phyloP scores from a whole-genome alignment of 129 eudicot genomes.

The Chrysanthemum seticuspe region DNA sequence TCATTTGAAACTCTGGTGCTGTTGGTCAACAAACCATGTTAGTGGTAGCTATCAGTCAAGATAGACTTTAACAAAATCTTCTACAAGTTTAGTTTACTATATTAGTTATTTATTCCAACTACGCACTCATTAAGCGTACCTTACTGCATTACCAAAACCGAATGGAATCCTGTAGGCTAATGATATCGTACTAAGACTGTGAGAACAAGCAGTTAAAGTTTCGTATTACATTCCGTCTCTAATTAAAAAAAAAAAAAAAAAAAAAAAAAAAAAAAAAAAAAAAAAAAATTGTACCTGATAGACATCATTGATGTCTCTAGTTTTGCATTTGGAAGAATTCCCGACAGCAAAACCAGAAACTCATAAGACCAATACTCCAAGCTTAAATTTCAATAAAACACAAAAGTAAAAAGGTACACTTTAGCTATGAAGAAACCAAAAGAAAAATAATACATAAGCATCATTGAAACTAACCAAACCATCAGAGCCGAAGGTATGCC shows the following conservation, averaged over 20 bases:
- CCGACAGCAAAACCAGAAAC: slow-evolving; percentile 31
- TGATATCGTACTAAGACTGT: slow-evolving; percentile 47
- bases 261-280: background rate
- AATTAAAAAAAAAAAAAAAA: background rate
- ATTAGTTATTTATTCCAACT: too few species aligned
- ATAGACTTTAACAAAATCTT: too few species aligned
- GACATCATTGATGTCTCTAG: slow-evolving; percentile 44
- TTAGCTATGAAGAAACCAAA: background rate
- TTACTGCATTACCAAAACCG: slow-evolving; percentile 57
- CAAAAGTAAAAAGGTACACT: slow-evolving; percentile 6
- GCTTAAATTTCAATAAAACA: slow-evolving; percentile 17
- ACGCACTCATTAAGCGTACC: slow-evolving; percentile 28
- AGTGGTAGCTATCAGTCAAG: background rate
- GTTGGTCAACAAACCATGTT: background rate
- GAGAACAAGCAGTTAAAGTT: background rate
- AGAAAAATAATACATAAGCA: background rate
- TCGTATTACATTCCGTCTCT: slow-evolving; percentile 9
- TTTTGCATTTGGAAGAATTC: slow-evolving; percentile 39
- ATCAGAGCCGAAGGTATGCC: slow-evolving; percentile 50
- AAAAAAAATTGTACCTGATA: slow-evolving; percentile 29
- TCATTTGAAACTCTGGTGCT: slow-evolving; percentile 62
- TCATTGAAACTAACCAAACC: slow-evolving; percentile 45
- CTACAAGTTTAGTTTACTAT: too few species aligned
- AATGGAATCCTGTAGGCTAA: slow-evolving; percentile 44
- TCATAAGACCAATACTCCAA: slow-evolving; percentile 40